Evolutionary conservation across 805 yeast species (phyloP).

Genomic region (Ogataea ganodermae): DNA sequence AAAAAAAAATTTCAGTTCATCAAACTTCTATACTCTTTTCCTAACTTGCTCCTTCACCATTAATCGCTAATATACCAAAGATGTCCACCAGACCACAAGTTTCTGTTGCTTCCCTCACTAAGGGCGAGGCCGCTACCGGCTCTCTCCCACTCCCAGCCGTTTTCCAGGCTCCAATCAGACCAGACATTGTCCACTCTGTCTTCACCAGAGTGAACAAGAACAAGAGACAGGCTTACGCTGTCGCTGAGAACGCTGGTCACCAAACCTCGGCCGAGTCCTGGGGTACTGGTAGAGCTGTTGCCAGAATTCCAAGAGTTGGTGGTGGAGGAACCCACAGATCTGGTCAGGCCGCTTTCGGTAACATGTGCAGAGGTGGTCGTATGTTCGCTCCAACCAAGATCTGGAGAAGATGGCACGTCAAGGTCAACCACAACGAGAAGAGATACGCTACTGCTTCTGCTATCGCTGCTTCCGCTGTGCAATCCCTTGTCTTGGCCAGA

Average conservation of each 20-base stretch:
- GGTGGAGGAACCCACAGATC: slow-evolving; percentile 99
- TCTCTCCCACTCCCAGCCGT: slow-evolving; percentile 96
- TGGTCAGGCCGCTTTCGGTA: slow-evolving; percentile 99
- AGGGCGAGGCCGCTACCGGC: slow-evolving; percentile 84
- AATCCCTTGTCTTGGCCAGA: slow-evolving; percentile 98
- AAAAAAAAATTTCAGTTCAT: not conserved
- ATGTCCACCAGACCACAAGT: slow-evolving; percentile 85
- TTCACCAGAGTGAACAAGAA: slow-evolving; percentile 98
- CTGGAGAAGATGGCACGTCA: slow-evolving; percentile 99
- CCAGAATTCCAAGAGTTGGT: slow-evolving; percentile 99
- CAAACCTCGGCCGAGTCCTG: slow-evolving; percentile 99
- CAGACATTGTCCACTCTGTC: slow-evolving; percentile 98
- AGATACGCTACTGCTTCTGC: slow-evolving; percentile 99
- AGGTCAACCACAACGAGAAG: slow-evolving; percentile 99
- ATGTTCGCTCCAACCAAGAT: slow-evolving; percentile 99
- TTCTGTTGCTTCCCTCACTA: slow-evolving; percentile 71
- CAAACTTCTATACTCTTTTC: not conserved
- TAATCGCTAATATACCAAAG: slow-evolving; percentile 12
- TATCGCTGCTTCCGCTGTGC: slow-evolving; percentile 98
- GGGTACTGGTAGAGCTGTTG: slow-evolving; percentile 99
- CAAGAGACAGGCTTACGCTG: slow-evolving; percentile 99
- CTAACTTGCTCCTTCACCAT: not conserved
- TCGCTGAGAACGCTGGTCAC: slow-evolving; percentile 98
- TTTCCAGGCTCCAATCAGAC: slow-evolving; percentile 99
- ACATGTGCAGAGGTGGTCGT: slow-evolving; percentile 99